phyloP scores from a whole-genome alignment of 208 protist genomes.

The Leishmania aethiopica region DNA sequence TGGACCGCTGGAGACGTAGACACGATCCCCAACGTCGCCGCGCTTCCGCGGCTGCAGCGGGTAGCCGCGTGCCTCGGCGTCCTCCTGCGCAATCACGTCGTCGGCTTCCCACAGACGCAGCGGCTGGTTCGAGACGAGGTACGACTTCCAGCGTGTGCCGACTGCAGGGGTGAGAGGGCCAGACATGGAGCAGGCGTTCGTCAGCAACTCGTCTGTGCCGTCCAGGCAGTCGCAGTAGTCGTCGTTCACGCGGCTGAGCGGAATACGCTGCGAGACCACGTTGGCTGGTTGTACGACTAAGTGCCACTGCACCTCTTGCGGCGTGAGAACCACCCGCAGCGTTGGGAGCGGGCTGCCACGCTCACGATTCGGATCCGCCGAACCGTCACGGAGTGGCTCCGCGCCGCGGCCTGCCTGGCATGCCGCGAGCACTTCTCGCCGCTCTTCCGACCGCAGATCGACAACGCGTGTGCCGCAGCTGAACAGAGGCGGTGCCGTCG shows the following conservation, averaged over 20 bases:
- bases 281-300: constrained; percentile 33
- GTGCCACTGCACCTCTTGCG: constrained; percentile 54
- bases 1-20: constrained; percentile 36
- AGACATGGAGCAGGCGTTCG: constrained; percentile 79
- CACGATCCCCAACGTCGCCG: constrained; percentile 26
- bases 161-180: constrained; percentile 44
- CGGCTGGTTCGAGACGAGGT: constrained; percentile 43
- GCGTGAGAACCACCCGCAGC: constrained; percentile 64
- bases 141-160: constrained; percentile 50
- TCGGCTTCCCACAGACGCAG: constrained; percentile 52
- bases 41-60: constrained; percentile 25
- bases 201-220: constrained; percentile 76
- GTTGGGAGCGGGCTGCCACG: constrained; percentile 6
- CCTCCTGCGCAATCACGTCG: constrained; percentile 22
- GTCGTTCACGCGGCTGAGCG: constrained; percentile 62
- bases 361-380: neutral
- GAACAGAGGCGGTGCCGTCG: constrained; percentile 37
- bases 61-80: constrained; percentile 22
- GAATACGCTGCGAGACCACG: constrained; percentile 57
- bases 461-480: constrained; percentile 71
- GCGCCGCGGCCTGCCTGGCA: constrained; percentile 38
- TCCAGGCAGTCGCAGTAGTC: constrained; percentile 90
- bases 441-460: constrained; percentile 47
- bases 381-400: neutral
- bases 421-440: constrained; percentile 32